Conservation (phyloP, 768 basidiomycete species). For the Boletus vermiculosoides region DNA sequence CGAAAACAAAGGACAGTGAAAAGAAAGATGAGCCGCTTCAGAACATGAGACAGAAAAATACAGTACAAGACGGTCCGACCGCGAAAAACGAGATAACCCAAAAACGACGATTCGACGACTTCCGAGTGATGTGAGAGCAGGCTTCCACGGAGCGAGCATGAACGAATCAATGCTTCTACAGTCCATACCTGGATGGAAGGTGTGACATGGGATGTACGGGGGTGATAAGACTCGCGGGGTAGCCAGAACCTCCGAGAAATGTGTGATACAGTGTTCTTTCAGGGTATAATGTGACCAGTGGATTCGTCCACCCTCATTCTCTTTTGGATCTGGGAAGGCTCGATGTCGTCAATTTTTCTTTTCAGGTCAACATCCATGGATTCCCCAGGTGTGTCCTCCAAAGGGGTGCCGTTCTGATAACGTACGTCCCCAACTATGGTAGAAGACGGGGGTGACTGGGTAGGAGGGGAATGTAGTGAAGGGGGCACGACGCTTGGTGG, state of each 20-base stretch:
- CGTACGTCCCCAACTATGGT: conserved; percentile 35
- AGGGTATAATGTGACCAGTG: conserved; percentile 53
- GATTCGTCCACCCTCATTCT: conserved; percentile 68
- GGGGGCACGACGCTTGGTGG: conserved; percentile 23
- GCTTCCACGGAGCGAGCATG: conserved; percentile 31
- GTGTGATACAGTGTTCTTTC: conserved; percentile 34
- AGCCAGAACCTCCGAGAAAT: conserved; percentile 23
- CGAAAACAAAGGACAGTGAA: conserved; percentile 13
- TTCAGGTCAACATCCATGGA: conserved; percentile 58
- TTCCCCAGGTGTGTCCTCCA: conserved; percentile 41
- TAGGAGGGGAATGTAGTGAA: conserved; percentile 50
- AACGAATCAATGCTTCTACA: conserved; percentile 28
- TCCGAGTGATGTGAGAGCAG: conserved; percentile 25
- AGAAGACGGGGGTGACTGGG: conserved; percentile 51
- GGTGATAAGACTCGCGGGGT: conserved; percentile 23
- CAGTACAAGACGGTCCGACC: conserved; percentile 38
- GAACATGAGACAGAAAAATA: conserved; percentile 26
- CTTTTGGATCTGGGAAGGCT: conserved; percentile 55
- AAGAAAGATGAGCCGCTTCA: conserved; percentile 10
- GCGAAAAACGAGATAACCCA: conserved; percentile 32
- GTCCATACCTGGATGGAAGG: conserved; percentile 31
- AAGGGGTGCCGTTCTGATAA: conserved; percentile 35
- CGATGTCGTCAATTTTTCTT: conserved; percentile 55
- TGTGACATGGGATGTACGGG: conserved; percentile 18
- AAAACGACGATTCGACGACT: conserved; percentile 34